phyloP scores from a whole-genome alignment of 75 land plant genomes.

The Sequoiadendron giganteum region DNA sequence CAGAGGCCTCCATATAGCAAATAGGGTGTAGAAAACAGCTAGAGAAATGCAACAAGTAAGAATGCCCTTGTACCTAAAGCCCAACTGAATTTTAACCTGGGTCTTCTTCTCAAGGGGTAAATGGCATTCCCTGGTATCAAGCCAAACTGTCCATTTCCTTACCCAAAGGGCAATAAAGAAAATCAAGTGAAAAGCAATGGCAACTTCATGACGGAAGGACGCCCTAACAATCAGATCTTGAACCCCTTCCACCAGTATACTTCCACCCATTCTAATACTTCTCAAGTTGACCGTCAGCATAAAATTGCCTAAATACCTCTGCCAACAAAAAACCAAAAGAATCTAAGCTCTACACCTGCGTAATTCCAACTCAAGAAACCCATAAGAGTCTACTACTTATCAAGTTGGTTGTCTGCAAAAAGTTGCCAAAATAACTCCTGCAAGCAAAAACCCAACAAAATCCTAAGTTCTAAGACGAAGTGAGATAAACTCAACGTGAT shows the following conservation, averaged over 20 bases:
- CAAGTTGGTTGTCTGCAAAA: background rate
- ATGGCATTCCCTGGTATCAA: background rate
- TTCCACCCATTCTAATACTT: background rate
- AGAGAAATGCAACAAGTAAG: background rate
- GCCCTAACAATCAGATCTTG: background rate
- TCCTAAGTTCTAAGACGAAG: background rate
- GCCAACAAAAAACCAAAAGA: background rate
- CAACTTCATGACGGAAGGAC: background rate
- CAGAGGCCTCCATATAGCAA: background rate
- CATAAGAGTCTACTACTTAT: background rate
- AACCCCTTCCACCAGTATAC: background rate
- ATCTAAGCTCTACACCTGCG: background rate
- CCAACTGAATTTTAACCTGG: background rate
- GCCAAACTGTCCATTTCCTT: constrained; percentile 1
- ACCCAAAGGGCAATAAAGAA: background rate
- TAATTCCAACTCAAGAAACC: no score
- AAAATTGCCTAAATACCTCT: background rate
- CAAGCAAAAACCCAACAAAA: background rate
- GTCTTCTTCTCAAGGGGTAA: background rate
- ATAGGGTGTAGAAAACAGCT: constrained; percentile 2
- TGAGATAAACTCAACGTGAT: background rate
- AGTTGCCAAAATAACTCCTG: background rate
- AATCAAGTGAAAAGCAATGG: background rate
- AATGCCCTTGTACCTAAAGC: background rate
- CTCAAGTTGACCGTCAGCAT: background rate